Evolutionary conservation across 257 asterid species (phyloP).

Genomic region (Striga asiatica): DNA sequence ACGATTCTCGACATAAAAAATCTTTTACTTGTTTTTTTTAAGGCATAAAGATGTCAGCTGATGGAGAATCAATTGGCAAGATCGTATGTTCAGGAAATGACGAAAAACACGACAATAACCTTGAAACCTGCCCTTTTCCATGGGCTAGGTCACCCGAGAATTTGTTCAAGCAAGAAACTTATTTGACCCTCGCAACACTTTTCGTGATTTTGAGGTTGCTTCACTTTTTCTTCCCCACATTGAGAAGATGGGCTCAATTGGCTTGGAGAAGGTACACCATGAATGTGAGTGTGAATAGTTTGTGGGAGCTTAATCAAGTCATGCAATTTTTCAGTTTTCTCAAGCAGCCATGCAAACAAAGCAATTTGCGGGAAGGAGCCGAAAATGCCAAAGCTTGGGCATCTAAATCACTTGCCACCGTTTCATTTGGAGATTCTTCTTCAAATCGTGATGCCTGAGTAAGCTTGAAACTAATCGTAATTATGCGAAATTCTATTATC

Average conservation of each 20-base stretch:
- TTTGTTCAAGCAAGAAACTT: conserved; percentile 56
- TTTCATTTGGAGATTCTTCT: conserved; percentile 64
- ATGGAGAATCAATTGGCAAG: conserved; percentile 28
- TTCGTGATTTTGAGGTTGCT: conserved; percentile 54
- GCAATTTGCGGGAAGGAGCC: conserved; percentile 84
- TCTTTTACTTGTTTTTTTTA: neutral
- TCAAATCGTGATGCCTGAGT: conserved; percentile 34
- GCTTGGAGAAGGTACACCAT: conserved; percentile 45
- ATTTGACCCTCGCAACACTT: conserved; percentile 55
- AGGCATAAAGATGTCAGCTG: conserved; percentile 34
- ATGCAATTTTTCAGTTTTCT: conserved; percentile 41
- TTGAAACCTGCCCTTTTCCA: conserved; percentile 62
- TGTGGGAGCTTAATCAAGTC: conserved; percentile 55
- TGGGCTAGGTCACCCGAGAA: conserved; percentile 83
- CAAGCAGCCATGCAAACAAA: conserved; percentile 59
- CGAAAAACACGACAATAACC: conserved; percentile 19
- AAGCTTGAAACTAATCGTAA: conserved; percentile 16
- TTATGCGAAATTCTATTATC: neutral
- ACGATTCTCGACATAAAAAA: neutral
- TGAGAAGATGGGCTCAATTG: conserved; percentile 29
- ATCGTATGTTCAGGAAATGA: conserved; percentile 30
- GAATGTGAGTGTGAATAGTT: conserved; percentile 32
- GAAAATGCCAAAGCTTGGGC: conserved; percentile 83
- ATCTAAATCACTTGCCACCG: conserved; percentile 67
- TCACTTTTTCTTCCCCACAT: conserved; percentile 32